Evolutionary conservation across 805 yeast species (phyloP).

Genomic region (Spathaspora girioi): DNA sequence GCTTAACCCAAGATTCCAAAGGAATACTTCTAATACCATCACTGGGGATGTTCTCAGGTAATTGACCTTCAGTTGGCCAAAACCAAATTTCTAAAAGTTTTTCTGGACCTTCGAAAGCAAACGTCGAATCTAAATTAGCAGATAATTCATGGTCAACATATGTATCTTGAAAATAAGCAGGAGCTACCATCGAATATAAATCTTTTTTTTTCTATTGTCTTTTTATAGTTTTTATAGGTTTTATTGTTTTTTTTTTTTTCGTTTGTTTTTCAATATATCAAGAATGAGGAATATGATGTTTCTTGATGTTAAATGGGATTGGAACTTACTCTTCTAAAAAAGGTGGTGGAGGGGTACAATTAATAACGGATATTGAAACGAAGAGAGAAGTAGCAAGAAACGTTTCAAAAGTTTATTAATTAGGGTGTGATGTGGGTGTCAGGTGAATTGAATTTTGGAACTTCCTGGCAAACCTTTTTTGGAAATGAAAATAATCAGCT

Average conservation of each 20-base stretch:
- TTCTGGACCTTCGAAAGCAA: constrained; percentile 97
- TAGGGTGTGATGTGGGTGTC: constrained; percentile 27
- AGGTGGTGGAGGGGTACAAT: constrained; percentile 9
- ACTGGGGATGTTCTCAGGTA: constrained; percentile 31
- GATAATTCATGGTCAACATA: constrained; percentile 79
- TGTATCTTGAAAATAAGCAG: constrained; percentile 39
- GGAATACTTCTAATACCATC: constrained; percentile 64
- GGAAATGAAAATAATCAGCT: background rate
- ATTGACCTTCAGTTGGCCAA: constrained; percentile 44
- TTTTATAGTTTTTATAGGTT: background rate
- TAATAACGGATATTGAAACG: constrained; percentile 29
- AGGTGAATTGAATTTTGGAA: background rate
- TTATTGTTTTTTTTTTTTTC: background rate
- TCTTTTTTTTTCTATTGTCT: background rate
- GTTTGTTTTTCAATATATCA: background rate
- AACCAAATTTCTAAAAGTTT: constrained; percentile 90
- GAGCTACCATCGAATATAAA: constrained; percentile 36
- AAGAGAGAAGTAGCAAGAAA: constrained; percentile 48
- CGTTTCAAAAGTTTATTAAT: constrained; percentile 32
- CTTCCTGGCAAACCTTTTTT: background rate
- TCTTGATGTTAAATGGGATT: constrained; percentile 24
- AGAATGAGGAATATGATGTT: constrained; percentile 4
- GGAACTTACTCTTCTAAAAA: constrained; percentile 38
- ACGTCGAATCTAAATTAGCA: constrained; percentile 76
- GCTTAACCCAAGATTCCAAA: constrained; percentile 60